Evolutionary conservation across 371 early-diverging fungal genomes (phyloP).

Genomic region (Blakeslea trispora): DNA sequence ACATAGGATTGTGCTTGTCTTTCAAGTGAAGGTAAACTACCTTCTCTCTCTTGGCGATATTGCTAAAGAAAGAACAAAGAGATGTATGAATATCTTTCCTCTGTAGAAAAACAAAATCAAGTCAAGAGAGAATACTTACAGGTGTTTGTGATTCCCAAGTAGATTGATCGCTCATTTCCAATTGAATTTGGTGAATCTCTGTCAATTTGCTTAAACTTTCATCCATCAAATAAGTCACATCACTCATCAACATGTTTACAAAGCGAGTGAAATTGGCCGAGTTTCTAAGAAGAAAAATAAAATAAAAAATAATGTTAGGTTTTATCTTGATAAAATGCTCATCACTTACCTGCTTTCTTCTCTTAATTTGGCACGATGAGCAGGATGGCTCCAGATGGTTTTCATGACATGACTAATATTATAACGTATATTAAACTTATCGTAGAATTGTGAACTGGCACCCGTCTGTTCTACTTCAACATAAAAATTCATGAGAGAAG

Average conservation of each 20-base stretch:
- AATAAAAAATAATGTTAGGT: no score
- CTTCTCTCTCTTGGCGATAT: conserved; percentile 70
- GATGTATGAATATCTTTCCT: no score
- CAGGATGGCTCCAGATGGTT: conserved; percentile 77
- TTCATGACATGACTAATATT: conserved; percentile 94
- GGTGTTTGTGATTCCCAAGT: conserved; percentile 59
- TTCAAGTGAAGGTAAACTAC: conserved; percentile 67
- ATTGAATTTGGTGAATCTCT: conserved; percentile 82
- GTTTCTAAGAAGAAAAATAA: conserved; percentile 31
- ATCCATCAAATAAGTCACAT: conserved; percentile 93
- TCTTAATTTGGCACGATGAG: conserved; percentile 58
- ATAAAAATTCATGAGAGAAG: conserved; percentile 86
- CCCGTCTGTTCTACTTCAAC: conserved; percentile 96
- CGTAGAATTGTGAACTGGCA: conserved; percentile 91
- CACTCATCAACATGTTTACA: conserved; percentile 94
- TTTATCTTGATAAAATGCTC: no score
- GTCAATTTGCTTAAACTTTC: conserved; percentile 87
- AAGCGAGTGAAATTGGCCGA: conserved; percentile 84
- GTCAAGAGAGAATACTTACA: conserved; percentile 40
- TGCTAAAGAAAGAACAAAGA: no score
- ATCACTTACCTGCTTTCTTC: conserved; percentile 60
- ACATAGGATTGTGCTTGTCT: conserved; percentile 88
- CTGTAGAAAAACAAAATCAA: no score
- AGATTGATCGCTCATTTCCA: conserved; percentile 66
- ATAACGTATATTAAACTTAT: conserved; percentile 97